Evolutionary conservation across 352 stramenopile species (phyloP).

Genomic region (Paralagenidium karlingii): DNA sequence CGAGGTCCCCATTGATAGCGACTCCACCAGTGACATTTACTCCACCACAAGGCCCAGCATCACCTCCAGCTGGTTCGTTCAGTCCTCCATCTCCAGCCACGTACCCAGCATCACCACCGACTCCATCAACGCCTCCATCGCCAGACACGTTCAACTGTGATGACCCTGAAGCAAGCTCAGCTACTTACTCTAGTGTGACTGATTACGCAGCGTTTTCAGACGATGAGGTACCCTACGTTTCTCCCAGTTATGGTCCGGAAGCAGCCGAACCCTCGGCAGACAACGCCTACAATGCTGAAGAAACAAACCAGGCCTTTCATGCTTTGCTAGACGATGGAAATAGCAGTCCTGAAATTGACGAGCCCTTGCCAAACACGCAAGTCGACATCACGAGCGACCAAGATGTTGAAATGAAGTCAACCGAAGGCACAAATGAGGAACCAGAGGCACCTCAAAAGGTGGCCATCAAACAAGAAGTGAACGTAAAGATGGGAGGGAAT

Average conservation of each 20-base stretch:
- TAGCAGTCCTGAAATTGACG: constrained; percentile 40
- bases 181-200: too few species aligned
- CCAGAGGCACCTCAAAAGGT: constrained; percentile 44
- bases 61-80: constrained; percentile 1
- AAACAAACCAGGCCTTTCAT: constrained; percentile 55
- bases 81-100: neutral
- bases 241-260: too few species aligned
- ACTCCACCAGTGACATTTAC: too few species aligned
- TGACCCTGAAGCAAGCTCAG: too few species aligned
- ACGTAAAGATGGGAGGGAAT: too few species aligned
- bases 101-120: constrained; percentile 1
- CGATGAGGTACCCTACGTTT: neutral
- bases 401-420: constrained; percentile 29
- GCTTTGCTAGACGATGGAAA: constrained; percentile 58
- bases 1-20: too few species aligned
- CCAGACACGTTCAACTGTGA: too few species aligned
- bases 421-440: constrained; percentile 22
- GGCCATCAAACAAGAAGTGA: neutral
- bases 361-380: constrained; percentile 24
- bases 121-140: constrained; percentile 1
- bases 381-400: constrained; percentile 4
- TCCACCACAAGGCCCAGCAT: too few species aligned
- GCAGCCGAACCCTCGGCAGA: constrained; percentile 3
- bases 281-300: constrained; percentile 32
- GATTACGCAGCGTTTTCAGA: too few species aligned